Evolutionary conservation across 1,139 yeast species (phyloP), one percentile per base, ranked within the genome.

Genomic region (Yamadazyma blattariae): DNA sequence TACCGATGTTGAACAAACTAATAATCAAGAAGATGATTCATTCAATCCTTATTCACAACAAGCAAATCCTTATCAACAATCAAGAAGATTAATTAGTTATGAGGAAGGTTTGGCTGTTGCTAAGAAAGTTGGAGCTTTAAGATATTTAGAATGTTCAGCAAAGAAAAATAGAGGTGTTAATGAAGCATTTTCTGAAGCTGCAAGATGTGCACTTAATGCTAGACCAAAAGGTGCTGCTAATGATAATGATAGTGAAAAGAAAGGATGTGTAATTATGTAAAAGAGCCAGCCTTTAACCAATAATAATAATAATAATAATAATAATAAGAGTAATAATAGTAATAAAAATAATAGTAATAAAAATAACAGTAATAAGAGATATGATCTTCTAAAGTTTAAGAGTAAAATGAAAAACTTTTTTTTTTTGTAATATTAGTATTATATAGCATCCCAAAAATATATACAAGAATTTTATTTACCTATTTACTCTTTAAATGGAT

Each of bases 131-230:
- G 94, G 95, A 15, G 95, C 95, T 1, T 67, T 87, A 52, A 75
- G 95, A 50, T 87, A 87, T 56, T 70, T 88, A 56, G 97, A 90
- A 59, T 90, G 97, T 63, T 85, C 95, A 22, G 97, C 97, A 10
- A 89, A 89, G 65, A 82, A 83, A 58, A 89, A 88, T 60, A 75
- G 95, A 55, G 97, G 97, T 46, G 97, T 90, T 20, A 89, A 92
- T 54, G 97, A 90, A 61, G 97, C 96, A 5, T 90, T 90, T 57
- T 87, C 96, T 1, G 97, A 90, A 61, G 97, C 97, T 31, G 96
- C 97, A 8, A 78, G 97, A 60, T 89, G 96, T 57, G 97, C 97
- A 5, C 72, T 92, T 50, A 83, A 87, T 46, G 96, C 96, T 12
- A 86, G 81, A 53, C 88, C 95, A 34, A 86, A 82, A 42, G 92